Evolutionary conservation across 2,329 filamentous ascomycete species (phyloP), one percentile per base, ranked within the genome.

Genomic region (Colletotrichum viniferum): DNA sequence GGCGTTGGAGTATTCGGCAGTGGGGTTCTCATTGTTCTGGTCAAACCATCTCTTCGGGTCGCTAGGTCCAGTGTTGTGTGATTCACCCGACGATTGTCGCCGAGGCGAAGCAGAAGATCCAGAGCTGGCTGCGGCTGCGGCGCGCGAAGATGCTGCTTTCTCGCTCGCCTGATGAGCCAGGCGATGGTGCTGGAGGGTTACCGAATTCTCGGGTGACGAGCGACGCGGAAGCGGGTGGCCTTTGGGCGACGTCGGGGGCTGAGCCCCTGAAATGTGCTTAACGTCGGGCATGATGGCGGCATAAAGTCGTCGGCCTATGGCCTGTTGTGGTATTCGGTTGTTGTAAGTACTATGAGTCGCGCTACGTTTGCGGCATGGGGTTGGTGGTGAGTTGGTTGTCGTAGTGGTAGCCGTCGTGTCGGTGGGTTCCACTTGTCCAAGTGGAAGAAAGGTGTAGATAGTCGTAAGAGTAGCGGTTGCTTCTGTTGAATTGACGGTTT

Each of bases 1-100:
- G 5, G 82, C 78, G 28, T 84, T 82, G 34, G 88, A 85, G 62
- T 86, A 86, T 0, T 82, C 84, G 13, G 83, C 84, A 1, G 83
- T 85, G 0, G 87, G 85, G 56, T 91, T 89, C 60, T 86, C 81
- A 58, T 91, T 91, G 6, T 87, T 89, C 13, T 82, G 83, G 43
- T 91, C 86, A 71, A 91, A 91, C 90, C 90, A 92, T 43, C 82
- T 86, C 43, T 85, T 88, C 1, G 89, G 85, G 67, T 91, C 89
- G 77, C 88, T 90, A 5, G 85, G 81, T 4, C 84, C 83, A 0
- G 89, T 90, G 26, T 86, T 83, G 61, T 88, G 84, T 43, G 88
- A 91, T 14, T 89, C 88, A 14, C 83, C 87, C 0, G 89, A 90
- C 0, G 88, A 90, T 36, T 88, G 83, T 26, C 84, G 79, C 28